Base-by-base conservation (phyloP, 2,329 filamentous ascomycete species). In the Diaporthe citrichinensis region DNA sequence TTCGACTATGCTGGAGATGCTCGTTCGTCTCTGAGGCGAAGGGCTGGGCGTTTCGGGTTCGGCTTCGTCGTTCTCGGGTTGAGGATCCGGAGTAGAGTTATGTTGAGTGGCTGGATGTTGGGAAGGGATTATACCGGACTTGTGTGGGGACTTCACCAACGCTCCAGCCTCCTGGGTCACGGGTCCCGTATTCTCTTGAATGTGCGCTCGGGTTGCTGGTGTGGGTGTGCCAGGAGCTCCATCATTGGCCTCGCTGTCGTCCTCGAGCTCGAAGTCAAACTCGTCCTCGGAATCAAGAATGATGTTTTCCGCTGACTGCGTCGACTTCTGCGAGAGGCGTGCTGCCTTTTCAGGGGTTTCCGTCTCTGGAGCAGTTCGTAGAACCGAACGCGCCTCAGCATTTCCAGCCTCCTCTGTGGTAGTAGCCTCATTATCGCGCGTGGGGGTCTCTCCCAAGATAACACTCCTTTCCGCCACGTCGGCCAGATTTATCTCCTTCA, bases 211-310 rank as follows among this genome's bases (percentile, higher is more conserved):
- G 36, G 76, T 65, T 17, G 62, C 49, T 6, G 80, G 80, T 1
- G 79, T 80, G 20, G 81, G 80, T 28, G 80, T 80, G 2, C 75
- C 77, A 2, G 78, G 78, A 0, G 55, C 75, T 44, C 77, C 71
- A 34, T 58, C 71, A 1, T 41, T 69, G 46, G 46, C 51, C 10
- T 84, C 77, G 34, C 53, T 59, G 4, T 41, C 75, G 53, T 71
- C 61, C 15, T 86, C 78, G 82, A 82, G 4, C 78, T 80, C 65
- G 28, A 78, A 79, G 20, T 82, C 82, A 10, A 82, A 79, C 9
- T 87, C 87, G 15, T 86, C 87, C 51, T 90, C 88, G 1, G 88
- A 88, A 75, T 90, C 88, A 0, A 88, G 86, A 41, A 90, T 89
- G 74, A 89, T 87, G 2, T 75, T 73, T 2, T 55, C 65, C n/a